phyloP scores from a whole-genome alignment of 176 grass and related monocot genomes.

The Elaeis guineensis region DNA sequence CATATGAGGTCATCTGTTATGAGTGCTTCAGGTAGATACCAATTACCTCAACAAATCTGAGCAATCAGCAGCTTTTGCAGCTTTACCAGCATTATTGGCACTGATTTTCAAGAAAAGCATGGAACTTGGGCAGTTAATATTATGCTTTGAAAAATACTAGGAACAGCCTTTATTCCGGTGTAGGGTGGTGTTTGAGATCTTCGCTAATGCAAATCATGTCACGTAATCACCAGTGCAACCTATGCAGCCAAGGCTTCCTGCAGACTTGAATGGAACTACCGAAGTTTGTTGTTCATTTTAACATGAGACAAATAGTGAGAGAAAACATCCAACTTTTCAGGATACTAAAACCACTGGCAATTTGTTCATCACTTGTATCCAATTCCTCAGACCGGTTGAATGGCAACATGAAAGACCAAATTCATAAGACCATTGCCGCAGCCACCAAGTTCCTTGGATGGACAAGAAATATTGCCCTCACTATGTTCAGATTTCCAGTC shows the following conservation, averaged over 20 bases:
- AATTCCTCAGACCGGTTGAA: constrained; percentile 41
- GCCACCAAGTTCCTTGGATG: constrained; percentile 76
- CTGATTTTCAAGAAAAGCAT: too few species aligned
- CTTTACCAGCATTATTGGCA: not conserved
- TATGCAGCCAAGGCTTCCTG: constrained; percentile 36
- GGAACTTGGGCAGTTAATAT: not conserved
- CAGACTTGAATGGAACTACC: constrained; percentile 24
- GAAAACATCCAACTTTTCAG: constrained; percentile 10
- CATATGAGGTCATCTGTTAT: too few species aligned
- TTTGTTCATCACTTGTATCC: constrained; percentile 34
- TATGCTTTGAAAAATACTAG: not conserved
- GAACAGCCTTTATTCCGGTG: constrained; percentile 5
- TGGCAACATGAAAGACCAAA: constrained; percentile 46
- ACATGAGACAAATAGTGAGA: constrained; percentile 15
- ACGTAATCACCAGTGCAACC: not conserved
- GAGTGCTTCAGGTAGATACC: too few species aligned
- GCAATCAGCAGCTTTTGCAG: constrained; percentile 1
- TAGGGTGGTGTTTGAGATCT: not conserved
- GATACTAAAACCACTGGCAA: constrained; percentile 37
- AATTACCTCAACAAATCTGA: not conserved
- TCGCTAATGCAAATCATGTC: not conserved
- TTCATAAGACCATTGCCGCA: constrained; percentile 51
- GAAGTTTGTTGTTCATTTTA: constrained; percentile 40
- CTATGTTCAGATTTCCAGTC: constrained; percentile 48
- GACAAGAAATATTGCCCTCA: constrained; percentile 59